Percentiles rank a stretch among this genome's conserved stretches.
Conservation (phyloP, 2,329 filamentous ascomycete species). For the Penicillium aurantiogriseum region DNA sequence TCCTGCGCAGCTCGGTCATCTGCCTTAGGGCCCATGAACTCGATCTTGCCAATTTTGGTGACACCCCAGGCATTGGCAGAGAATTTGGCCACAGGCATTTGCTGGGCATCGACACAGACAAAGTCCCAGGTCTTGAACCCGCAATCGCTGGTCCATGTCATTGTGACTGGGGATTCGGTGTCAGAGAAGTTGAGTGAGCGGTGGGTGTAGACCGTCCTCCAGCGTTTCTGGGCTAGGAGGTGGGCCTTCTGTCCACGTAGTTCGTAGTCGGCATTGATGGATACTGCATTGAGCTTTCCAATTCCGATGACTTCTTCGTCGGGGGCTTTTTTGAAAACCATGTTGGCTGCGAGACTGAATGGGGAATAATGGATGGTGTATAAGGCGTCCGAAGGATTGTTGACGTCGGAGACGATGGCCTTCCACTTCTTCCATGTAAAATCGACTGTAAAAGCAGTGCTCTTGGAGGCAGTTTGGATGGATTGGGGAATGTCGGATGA, state of each 20-base stretch:
- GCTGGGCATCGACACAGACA: slow-evolving; percentile 29
- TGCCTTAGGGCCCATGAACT: slow-evolving; percentile 25
- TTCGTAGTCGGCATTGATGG: slow-evolving; percentile 30
- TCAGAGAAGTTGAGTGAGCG: slow-evolving; percentile 25
- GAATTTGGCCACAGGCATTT: slow-evolving; percentile 31
- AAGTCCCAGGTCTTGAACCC: slow-evolving; percentile 34
- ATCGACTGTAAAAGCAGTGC: slow-evolving; percentile 20
- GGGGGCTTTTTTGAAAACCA: slow-evolving; percentile 20
- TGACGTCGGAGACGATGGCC: slow-evolving; percentile 19
- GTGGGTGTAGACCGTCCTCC: slow-evolving; percentile 29
- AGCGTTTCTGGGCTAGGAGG: slow-evolving; percentile 29
- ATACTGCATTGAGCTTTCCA: slow-evolving; percentile 23
- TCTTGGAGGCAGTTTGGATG: background rate
- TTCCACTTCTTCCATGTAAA: slow-evolving; percentile 31
- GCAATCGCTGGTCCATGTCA: slow-evolving; percentile 30
- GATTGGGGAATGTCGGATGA: background rate
- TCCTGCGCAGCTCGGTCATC: slow-evolving; percentile 22
- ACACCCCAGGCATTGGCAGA: slow-evolving; percentile 25
- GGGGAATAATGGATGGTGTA: slow-evolving; percentile 26
- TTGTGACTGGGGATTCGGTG: slow-evolving; percentile 18
- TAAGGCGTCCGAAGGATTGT: slow-evolving; percentile 16
- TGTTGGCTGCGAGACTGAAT: slow-evolving; percentile 7
- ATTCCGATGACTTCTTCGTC: slow-evolving; percentile 21
- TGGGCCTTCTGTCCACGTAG: slow-evolving; percentile 23
- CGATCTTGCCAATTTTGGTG: slow-evolving; percentile 28